phyloP scores from a whole-genome alignment of 306 rosid species.

The Oemleria cerasiformis region DNA sequence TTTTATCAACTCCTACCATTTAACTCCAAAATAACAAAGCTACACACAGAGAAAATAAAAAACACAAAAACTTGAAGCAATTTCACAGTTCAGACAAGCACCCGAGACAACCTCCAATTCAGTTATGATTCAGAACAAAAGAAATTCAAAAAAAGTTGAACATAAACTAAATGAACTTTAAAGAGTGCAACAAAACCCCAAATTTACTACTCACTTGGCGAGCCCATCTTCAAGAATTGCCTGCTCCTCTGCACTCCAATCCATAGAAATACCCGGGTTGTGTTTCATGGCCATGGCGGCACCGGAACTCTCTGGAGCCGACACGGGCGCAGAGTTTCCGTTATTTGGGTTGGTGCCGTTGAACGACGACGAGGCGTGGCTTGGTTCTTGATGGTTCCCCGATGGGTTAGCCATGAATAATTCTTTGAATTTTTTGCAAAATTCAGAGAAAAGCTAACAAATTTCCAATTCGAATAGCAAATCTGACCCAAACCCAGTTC shows the following conservation, averaged over 20 bases:
- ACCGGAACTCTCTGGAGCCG: conserved; percentile 59
- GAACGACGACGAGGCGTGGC: conserved; percentile 66
- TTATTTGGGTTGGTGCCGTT: conserved; percentile 50
- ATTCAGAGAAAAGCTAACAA: background rate
- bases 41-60: too few relatives aligned
- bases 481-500: conserved; percentile 27
- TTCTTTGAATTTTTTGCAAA: background rate
- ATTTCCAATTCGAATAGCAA: conserved; percentile 4
- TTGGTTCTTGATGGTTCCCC: conserved; percentile 70
- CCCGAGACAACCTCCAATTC: background rate
- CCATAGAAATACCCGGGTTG: conserved; percentile 84
- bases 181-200: conserved; percentile 11
- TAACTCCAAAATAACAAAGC: background rate
- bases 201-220: conserved; percentile 50
- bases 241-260: conserved; percentile 89
- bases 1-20: background rate
- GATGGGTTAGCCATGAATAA: conserved; percentile 68
- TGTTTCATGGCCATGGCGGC: conserved; percentile 69
- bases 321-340: conserved; percentile 52
- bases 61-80: background rate
- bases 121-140: background rate
- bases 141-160: background rate
- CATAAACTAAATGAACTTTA: background rate
- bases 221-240: conserved; percentile 77
- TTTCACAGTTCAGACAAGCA: background rate